Percentiles rank a stretch among this genome's conserved stretches.
phyloP scores from a whole-genome alignment of 2,329 filamentous ascomycete species.

The Fusarium miscanthi region DNA sequence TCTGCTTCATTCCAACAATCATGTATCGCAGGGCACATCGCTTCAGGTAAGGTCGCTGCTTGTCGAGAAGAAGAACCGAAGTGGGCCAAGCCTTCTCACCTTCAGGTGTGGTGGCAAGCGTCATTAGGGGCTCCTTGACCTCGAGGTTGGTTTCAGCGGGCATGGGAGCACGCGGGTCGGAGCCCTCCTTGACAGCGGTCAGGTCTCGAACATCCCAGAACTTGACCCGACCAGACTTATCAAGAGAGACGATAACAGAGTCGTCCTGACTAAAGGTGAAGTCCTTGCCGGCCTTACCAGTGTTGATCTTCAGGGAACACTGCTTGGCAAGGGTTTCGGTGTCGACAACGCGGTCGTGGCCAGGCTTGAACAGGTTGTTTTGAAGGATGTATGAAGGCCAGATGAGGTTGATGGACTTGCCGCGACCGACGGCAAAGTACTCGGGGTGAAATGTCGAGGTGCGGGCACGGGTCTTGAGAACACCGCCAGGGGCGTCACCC shows the following conservation, averaged over 20 bases:
- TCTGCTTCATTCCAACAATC: constrained; percentile 98
- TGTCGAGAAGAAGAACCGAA: constrained; percentile 95
- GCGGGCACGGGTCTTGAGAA: constrained; percentile 94
- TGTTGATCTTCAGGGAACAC: constrained; percentile 91
- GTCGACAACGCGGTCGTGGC: constrained; percentile 78
- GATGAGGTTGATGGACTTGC: constrained; percentile 95
- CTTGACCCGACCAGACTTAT: constrained; percentile 95
- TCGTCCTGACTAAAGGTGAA: constrained; percentile 98
- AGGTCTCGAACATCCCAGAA: constrained; percentile 97
- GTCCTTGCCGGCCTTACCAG: constrained; percentile 97
- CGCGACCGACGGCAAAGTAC: constrained; percentile 93
- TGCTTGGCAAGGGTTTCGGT: constrained; percentile 89
- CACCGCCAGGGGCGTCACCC: constrained; percentile 89
- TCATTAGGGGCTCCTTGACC: constrained; percentile 86
- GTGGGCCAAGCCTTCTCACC: constrained; percentile 97
- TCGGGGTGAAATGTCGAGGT: constrained; percentile 89
- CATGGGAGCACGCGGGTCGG: constrained; percentile 62
- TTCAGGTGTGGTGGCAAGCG: constrained; percentile 85
- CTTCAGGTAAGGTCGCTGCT: constrained; percentile 92
- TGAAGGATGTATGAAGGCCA: constrained; percentile 73
- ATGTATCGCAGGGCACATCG: constrained; percentile 92
- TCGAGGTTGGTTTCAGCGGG: constrained; percentile 73
- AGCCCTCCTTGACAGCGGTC: constrained; percentile 64
- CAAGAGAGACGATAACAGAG: constrained; percentile 90
- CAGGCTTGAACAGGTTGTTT: constrained; percentile 71